Evolutionary conservation across 495 filamentous ascomycete species (phyloP).

Genomic region (Podospora pseudopauciseta): DNA sequence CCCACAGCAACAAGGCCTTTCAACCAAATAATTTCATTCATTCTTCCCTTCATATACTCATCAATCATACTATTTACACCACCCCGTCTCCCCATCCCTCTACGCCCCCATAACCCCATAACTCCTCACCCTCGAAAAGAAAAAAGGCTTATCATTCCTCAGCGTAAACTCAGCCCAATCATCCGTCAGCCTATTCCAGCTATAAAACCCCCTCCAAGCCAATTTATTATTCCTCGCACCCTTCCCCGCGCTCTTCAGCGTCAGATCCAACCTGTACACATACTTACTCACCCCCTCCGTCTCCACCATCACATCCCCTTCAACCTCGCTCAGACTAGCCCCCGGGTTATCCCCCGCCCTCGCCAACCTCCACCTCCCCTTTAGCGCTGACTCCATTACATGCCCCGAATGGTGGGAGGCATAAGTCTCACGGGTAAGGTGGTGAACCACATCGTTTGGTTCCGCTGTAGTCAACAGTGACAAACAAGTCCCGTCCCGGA

Average conservation of each 20-base stretch:
- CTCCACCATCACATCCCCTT: conserved; percentile 75
- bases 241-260: conserved; percentile 57
- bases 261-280: conserved; percentile 72
- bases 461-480: conserved; percentile 74
- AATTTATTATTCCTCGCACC: conserved; percentile 73
- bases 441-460: conserved; percentile 77
- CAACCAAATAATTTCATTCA: not conserved
- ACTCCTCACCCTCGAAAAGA: conserved; percentile 81
- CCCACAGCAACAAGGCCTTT: not conserved
- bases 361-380: conserved; percentile 40
- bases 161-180: conserved; percentile 85
- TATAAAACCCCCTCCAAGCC: conserved; percentile 86
- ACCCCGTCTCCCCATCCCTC: not conserved
- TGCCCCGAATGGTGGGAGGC: conserved; percentile 25
- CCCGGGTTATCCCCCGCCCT: conserved; percentile 25
- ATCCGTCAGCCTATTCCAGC: conserved; percentile 82
- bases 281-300: conserved; percentile 82
- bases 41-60: not conserved
- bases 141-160: conserved; percentile 79
- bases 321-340: conserved; percentile 32
- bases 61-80: conserved; percentile 1
- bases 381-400: conserved; percentile 35
- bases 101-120: conserved; percentile 48
- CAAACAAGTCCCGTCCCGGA: conserved; percentile 80
- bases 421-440: conserved; percentile 51